These are phyloP conservation scores for Beauveria rudraprayagi DNA, from an alignment of 2,329 filamentous ascomycete species.

Conservation along the genomic window DNA sequence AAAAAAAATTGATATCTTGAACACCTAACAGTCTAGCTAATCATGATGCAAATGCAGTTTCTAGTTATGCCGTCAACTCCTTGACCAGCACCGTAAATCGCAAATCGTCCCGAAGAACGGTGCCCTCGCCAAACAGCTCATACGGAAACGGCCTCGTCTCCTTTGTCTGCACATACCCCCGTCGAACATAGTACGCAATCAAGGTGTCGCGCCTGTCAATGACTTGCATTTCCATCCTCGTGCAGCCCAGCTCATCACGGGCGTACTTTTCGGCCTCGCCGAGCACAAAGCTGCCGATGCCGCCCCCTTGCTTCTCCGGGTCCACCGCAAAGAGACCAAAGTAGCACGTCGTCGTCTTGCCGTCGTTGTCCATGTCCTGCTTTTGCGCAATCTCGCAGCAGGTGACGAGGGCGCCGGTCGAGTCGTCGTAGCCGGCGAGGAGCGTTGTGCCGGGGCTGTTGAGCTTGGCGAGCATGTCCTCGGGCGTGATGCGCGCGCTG, in stretches of 20 bases:
- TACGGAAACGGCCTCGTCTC: slow-evolving; percentile 36
- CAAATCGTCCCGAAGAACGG: slow-evolving; percentile 34
- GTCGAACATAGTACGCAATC: slow-evolving; percentile 36
- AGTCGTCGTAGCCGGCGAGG: slow-evolving; percentile 28
- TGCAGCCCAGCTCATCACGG: slow-evolving; percentile 23
- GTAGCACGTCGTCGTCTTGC: slow-evolving; percentile 23
- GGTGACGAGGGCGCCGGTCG: slow-evolving; percentile 23
- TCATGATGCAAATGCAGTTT: background rate
- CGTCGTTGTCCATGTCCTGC: slow-evolving; percentile 2
- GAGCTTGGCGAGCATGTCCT: slow-evolving; percentile 32
- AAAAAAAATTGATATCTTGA: too few species aligned
- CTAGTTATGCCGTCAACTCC: slow-evolving; percentile 17
- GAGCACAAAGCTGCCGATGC: slow-evolving; percentile 35
- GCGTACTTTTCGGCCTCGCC: slow-evolving; percentile 32
- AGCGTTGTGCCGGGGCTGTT: slow-evolving; percentile 26
- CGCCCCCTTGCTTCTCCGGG: slow-evolving; percentile 32
- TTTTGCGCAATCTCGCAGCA: slow-evolving; percentile 35
- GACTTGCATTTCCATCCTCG: slow-evolving; percentile 35
- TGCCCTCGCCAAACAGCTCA: slow-evolving; percentile 26
- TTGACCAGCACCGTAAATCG: slow-evolving; percentile 35
- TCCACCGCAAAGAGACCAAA: slow-evolving; percentile 43
- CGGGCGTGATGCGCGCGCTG: slow-evolving; percentile 34
- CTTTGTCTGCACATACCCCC: slow-evolving; percentile 34
- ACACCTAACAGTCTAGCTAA: background rate
- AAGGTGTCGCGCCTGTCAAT: slow-evolving; percentile 36